Evolutionary conservation across 2,329 filamentous ascomycete genomes (phyloP), one percentile per base, ranked within the genome.

Genomic region (Epichloe gansuensis): DNA sequence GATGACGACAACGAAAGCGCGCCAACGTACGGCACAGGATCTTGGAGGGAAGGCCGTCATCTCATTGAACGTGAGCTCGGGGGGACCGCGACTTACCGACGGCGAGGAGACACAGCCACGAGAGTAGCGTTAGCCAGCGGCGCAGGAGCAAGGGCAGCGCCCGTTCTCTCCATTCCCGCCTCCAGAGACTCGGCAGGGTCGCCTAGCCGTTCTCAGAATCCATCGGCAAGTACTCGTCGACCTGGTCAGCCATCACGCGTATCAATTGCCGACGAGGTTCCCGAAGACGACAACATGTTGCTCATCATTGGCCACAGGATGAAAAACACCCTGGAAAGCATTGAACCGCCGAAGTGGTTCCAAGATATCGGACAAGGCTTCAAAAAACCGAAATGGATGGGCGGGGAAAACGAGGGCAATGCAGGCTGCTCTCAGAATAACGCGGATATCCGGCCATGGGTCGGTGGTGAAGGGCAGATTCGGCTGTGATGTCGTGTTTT

Each of bases 31-130:
- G 89, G 89, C 13, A 82, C 84, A 1, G 88, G 87, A 1, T 85
- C 84, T 1, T 97, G 91, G 93, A 81, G 90, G 46, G 93, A 97
- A 69, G 93, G 93, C 3, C 80, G 89, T 49, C 85, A 90, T 48
- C 77, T 98, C 31, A 95, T 98, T 56, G 88, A 95, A 56, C 81
- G 88, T 31, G 93, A 97, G 64, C 68, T 90, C 7, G 81, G 83
- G 54, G 84, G 85, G 13, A 77, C 75, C 38, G 77, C 78, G 3
- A 73, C 77, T 42, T 68, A 76, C 47, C 70, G 74, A 54, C 71
- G 75, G 48, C 69, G 74, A 17, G 69, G 73, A 38, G 70, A 73
- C 48, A 67, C 71, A 27, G 63, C 70, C 53, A 61, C 67, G 47
- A 61, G 68, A 42, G 59, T 63, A 42, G 59, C 61, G 42, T 59